A percentile compares a stretch with the other conserved stretches of the same genome.
Evolutionary conservation across 345 rosid genomes (phyloP).

Genomic region (Schrenkiella parvula): DNA sequence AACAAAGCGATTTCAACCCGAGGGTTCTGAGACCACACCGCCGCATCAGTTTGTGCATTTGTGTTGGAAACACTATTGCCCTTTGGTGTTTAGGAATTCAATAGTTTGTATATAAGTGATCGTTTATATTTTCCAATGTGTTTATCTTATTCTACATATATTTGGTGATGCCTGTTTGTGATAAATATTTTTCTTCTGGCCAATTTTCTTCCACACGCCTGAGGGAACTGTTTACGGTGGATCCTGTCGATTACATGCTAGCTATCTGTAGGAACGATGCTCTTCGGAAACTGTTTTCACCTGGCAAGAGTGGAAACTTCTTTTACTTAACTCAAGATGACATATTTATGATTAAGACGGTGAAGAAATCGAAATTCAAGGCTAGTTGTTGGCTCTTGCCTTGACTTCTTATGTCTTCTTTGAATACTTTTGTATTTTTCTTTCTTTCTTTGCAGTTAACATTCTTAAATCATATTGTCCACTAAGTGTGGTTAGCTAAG

Average conservation of each 20-base stretch:
- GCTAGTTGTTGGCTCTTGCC: constrained; percentile 44
- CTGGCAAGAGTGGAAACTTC: constrained; percentile 98
- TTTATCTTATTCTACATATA: too few relatives aligned
- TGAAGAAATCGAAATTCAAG: constrained; percentile 98
- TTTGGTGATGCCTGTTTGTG: background rate
- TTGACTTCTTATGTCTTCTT: constrained; percentile 25
- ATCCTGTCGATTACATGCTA: constrained; percentile 95
- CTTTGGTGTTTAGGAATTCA: constrained; percentile 76
- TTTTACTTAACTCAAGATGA: constrained; percentile 97
- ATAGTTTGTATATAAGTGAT: background rate
- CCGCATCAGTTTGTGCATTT: constrained; percentile 89
- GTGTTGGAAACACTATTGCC: constrained; percentile 98
- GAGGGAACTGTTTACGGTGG: constrained; percentile 81
- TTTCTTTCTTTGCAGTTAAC: constrained; percentile 10
- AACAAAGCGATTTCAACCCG: constrained; percentile 79
- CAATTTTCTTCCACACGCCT: constrained; percentile 45
- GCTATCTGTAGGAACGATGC: constrained; percentile 97
- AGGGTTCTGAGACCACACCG: constrained; percentile 91
- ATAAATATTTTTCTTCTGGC: constrained; percentile 10
- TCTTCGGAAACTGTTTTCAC: constrained; percentile 92
- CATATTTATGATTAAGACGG: constrained; percentile 94
- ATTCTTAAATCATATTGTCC: background rate
- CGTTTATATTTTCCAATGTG: background rate
- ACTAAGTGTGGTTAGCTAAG: background rate
- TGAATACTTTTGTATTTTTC: background rate